Evolutionary conservation across 1,284 basidiomycete species (phyloP).

Genomic region (Papiliotrema laurentii): DNA sequence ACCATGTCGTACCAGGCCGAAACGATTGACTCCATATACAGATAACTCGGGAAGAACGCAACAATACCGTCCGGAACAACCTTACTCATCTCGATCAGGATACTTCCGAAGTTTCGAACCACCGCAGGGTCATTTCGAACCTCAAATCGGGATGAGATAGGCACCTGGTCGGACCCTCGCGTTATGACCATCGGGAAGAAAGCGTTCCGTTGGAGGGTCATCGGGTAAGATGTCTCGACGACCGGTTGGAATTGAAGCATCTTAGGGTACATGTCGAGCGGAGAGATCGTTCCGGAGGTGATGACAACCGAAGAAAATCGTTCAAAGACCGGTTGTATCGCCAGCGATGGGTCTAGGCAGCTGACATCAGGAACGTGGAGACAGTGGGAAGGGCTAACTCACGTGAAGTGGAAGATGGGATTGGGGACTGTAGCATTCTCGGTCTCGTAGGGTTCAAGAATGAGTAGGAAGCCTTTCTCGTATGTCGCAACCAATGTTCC

Average conservation of each 20-base stretch:
- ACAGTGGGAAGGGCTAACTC: conserved; percentile 34
- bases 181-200: conserved; percentile 99
- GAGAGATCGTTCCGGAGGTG: conserved; percentile 97
- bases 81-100: conserved; percentile 95
- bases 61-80: conserved; percentile 99
- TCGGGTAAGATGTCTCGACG: conserved; percentile 94
- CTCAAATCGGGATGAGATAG: conserved; percentile 98
- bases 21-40: conserved; percentile 99
- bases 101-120: conserved; percentile 96
- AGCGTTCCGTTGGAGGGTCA: conserved; percentile 95
- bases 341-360: conserved; percentile 94
- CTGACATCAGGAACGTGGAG: conserved; percentile 47
- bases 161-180: conserved; percentile 95
- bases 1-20: conserved; percentile 99
- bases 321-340: conserved; percentile 97
- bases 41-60: conserved; percentile 98
- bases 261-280: conserved; percentile 98
- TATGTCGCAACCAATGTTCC: conserved; percentile 97
- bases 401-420: conserved; percentile 98
- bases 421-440: conserved; percentile 98
- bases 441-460: conserved; percentile 97
- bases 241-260: conserved; percentile 98
- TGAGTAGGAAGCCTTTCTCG: conserved; percentile 96
- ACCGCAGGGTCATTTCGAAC: conserved; percentile 99
- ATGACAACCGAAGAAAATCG: conserved; percentile 98